Evolutionary conservation across 805 yeast genomes (phyloP), one percentile per base, ranked within the genome.

Genomic region (Candida coquimbonensis): DNA sequence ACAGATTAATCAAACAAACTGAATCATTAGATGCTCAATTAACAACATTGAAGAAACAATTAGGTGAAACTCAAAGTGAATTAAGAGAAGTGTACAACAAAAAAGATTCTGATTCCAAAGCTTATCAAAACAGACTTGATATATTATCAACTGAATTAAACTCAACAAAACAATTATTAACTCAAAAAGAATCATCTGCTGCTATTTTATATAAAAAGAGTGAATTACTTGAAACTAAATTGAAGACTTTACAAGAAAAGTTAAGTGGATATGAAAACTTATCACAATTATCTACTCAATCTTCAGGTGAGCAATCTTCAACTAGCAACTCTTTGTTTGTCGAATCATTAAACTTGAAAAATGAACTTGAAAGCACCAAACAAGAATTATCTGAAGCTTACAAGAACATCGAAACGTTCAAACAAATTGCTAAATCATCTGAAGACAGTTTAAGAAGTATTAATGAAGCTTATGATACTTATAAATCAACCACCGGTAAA

Each of bases 381-480:
- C 67, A 70, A 39, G 87, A 82, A 45, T 69, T 83, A 45, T 74
- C 71, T 21, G 66, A 75, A 14, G 77, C 87, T 1, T 75, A 76
- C 51, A 67, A 74, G n/a, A 79, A 74, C 54, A 72, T 77, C 9
- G 70, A 70, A n/a, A 81, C 83, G 52, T 76, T 81, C 58, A 77
- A 80, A 46, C 68, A 67, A n/a, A 72, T 87, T 36, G 80, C 89
- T 0, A 64, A 65, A 43, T 78, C 84, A 13, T 78, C 87, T 4
- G 95, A 87, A 56, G 77, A 75, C 43, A 79, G 89, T 6, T 67
- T 87, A 35, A 63, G 66, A 35, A 68, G 72, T 39, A 67, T 86
- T 48, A 79, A 77, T 27, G 65, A 67, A 19, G 68, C 81, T 1
- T 83, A 74, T 57, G 87, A 74, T 41, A 63, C 62, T 40, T 73